Evolutionary conservation across 805 yeast genomes (phyloP), one percentile per base, ranked within the genome.

Genomic region (Maudiozyma bulderi): DNA sequence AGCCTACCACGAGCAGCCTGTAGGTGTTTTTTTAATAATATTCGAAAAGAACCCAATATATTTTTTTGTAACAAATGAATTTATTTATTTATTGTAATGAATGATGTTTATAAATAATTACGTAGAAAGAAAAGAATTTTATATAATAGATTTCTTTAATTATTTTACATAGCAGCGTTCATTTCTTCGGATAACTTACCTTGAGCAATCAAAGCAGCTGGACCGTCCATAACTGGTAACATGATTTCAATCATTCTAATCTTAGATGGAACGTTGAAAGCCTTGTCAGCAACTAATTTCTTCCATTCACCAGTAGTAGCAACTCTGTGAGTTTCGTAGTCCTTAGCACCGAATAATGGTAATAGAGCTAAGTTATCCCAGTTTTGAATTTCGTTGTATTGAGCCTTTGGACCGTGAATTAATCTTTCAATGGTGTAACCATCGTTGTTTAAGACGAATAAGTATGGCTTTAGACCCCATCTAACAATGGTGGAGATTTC

Each of bases 221-320:
- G 84, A 49, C 86, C 87, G 68, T 82, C 88, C 76, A 80, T 74
- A 55, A 72, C 77, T 55, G 78, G 82, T 57, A 82, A 68, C 81
- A 80, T 78, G 44, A 82, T 73, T 68, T 82, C 88, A 52, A 82
- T 70, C 68, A 82, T 59, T 72, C 86, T 76, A 57, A 80, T 40
- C 37, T 31, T 42, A 10, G 67, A 55, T 74, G 70, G 35, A 5
- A 15, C 13, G 44, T 42, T 42, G 66, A 82, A 81, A n/a, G 59
- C 71, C 44, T 65, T 55, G 60, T 72, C 73, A 15, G 60, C 58
- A 52, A 77, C 74, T 55, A 81, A 62, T 42, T 67, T 66, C 56
- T 80, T 73, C 58, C 80, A 73, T 56, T 80, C 86, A 56, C 81
- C 82, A 52, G 74, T 67, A 46, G 78, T 77, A 14, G 74, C 59